Conservation (phyloP, 1,139 yeast genomes). For the Neolecta irregularis region DNA sequence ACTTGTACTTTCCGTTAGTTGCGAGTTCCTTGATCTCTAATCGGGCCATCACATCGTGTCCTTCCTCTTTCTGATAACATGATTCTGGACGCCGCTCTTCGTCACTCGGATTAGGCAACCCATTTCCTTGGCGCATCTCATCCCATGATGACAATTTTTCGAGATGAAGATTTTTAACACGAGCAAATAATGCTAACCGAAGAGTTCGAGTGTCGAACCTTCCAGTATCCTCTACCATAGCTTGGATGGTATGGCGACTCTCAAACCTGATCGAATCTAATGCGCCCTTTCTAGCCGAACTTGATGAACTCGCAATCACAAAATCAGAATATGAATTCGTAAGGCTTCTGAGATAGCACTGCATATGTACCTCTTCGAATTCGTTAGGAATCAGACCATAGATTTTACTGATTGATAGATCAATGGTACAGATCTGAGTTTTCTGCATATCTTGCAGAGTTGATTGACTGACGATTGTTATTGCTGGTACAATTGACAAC, state of each 20-base stretch:
- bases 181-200: no score
- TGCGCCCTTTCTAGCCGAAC: slow-evolving; percentile 4
- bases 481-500: no score
- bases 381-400: no score
- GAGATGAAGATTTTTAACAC: slow-evolving; percentile 16
- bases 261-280: slow-evolving; percentile 5
- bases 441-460: no score
- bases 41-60: slow-evolving; percentile 12
- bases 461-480: no score
- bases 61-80: slow-evolving; percentile 4
- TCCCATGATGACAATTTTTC: slow-evolving; percentile 23
- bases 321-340: slow-evolving; percentile 6
- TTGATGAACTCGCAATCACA: slow-evolving; percentile 9
- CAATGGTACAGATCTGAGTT: no score
- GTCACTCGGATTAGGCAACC: slow-evolving; percentile 4
- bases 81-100: not conserved
- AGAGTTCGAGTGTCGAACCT: slow-evolving; percentile 13
- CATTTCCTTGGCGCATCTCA: slow-evolving; percentile 22
- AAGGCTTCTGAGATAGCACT: no score
- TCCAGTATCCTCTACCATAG: slow-evolving; percentile 4
- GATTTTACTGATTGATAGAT: no score
- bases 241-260: slow-evolving; percentile 5
- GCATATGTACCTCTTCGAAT: no score
- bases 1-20: slow-evolving; percentile 19
- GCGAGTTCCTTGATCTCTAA: slow-evolving; percentile 18